Conservation (phyloP, 352 stramenopile genomes). For the Thalassiosira livingstoniorum region DNA sequence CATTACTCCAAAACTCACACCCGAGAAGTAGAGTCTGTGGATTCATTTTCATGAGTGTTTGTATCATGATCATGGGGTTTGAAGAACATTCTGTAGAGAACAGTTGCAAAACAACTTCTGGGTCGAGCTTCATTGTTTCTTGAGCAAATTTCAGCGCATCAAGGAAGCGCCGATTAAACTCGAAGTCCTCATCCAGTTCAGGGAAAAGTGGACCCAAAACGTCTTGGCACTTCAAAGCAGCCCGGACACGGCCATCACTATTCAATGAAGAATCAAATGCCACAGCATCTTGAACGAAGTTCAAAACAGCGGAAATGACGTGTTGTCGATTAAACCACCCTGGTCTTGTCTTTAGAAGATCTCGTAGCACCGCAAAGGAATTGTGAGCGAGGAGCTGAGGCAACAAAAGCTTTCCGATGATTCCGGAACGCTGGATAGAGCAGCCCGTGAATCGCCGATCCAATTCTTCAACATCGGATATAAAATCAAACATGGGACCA, state of each 20-base stretch:
- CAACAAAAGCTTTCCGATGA: slow-evolving; percentile 56
- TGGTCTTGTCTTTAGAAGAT: slow-evolving; percentile 44
- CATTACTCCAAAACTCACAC: slow-evolving; percentile 72
- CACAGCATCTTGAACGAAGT: slow-evolving; percentile 56
- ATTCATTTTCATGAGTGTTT: slow-evolving; percentile 56
- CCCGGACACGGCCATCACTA: background rate
- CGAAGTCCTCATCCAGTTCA: slow-evolving; percentile 52
- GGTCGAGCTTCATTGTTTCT: slow-evolving; percentile 49
- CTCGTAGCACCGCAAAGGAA: slow-evolving; percentile 56
- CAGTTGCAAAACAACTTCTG: slow-evolving; percentile 20
- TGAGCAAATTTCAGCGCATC: slow-evolving; percentile 73
- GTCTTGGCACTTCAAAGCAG: slow-evolving; percentile 57
- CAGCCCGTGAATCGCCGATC: slow-evolving; percentile 54
- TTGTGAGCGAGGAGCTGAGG: slow-evolving; percentile 53
- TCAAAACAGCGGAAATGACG: slow-evolving; percentile 40
- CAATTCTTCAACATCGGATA: slow-evolving; percentile 74
- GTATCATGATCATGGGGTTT: slow-evolving; percentile 59
- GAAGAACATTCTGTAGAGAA: slow-evolving; percentile 35
- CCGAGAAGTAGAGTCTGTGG: slow-evolving; percentile 65
- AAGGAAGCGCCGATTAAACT: slow-evolving; percentile 50
- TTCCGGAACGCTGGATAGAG: slow-evolving; percentile 34
- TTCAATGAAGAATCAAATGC: slow-evolving; percentile 15
- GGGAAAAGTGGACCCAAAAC: slow-evolving; percentile 64
- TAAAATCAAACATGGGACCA: slow-evolving; percentile 60
- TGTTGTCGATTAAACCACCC: slow-evolving; percentile 48